Conservation (phyloP, 306 rosid species). For the Spatholobus suberectus region DNA sequence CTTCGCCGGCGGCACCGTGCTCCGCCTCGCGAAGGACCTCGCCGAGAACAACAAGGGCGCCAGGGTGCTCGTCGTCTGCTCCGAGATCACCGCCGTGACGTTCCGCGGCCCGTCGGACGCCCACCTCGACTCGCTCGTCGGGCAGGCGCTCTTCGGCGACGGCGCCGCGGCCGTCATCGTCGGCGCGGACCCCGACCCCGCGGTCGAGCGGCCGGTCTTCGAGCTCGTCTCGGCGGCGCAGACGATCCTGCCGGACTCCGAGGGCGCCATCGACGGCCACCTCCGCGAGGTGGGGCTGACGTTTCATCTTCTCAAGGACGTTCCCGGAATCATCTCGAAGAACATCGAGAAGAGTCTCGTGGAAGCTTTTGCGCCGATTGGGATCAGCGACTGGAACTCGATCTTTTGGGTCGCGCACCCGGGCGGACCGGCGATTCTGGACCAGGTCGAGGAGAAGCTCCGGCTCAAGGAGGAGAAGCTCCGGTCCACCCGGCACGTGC, state of each 20-base stretch:
- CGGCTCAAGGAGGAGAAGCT: slow-evolving; percentile 54
- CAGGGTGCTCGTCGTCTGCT: slow-evolving; percentile 64
- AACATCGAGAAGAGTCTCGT: slow-evolving; percentile 61
- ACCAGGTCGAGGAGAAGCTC: slow-evolving; percentile 63
- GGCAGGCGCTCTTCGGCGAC: slow-evolving; percentile 67
- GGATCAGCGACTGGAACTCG: slow-evolving; percentile 67
- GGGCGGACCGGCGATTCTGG: slow-evolving; percentile 70
- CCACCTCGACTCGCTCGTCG: slow-evolving; percentile 61
- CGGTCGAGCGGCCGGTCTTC: slow-evolving; percentile 50
- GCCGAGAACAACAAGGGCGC: slow-evolving; percentile 71
- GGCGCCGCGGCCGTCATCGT: slow-evolving; percentile 59
- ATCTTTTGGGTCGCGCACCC: slow-evolving; percentile 73
- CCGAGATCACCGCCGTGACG: slow-evolving; percentile 71
- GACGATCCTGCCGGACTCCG: slow-evolving; percentile 62
- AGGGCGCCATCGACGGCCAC: slow-evolving; percentile 65
- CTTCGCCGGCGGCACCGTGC: slow-evolving; percentile 71
- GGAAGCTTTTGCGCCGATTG: slow-evolving; percentile 58
- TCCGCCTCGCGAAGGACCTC: slow-evolving; percentile 67
- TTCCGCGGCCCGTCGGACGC: slow-evolving; percentile 70
- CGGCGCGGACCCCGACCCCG: slow-evolving; percentile 54
- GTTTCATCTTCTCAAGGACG: slow-evolving; percentile 61
- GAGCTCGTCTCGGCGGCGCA: slow-evolving; percentile 56
- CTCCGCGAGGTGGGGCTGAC: slow-evolving; percentile 65
- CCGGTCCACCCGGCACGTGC: slow-evolving; percentile 48
- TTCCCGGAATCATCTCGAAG: slow-evolving; percentile 64